These are phyloP conservation scores for Kurtzmaniella cleridarum DNA, from an alignment of 805 yeast genomes.

Conservation along the genomic window DNA sequence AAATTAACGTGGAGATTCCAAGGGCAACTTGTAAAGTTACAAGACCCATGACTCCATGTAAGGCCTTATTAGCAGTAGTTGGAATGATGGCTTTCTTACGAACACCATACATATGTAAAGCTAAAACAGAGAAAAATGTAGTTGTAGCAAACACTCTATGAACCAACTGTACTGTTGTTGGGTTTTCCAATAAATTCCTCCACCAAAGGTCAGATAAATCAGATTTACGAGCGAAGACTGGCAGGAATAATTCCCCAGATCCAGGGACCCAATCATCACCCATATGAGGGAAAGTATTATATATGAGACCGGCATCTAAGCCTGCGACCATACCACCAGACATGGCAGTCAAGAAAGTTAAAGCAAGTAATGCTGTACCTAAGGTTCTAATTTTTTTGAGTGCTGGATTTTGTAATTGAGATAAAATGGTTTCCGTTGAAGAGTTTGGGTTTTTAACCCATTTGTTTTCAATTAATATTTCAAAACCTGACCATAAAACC, in stretches of 20 bases:
- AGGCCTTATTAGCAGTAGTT: constrained; percentile 46
- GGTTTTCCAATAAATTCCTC: constrained; percentile 93
- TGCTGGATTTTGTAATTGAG: constrained; percentile 56
- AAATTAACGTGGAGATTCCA: constrained; percentile 82
- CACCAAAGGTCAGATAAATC: constrained; percentile 76
- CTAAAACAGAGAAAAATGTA: constrained; percentile 68
- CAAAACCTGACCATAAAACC: constrained; percentile 86
- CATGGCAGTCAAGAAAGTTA: constrained; percentile 89
- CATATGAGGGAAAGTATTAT: constrained; percentile 96
- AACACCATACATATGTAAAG: constrained; percentile 62
- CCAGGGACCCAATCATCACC: constrained; percentile 80
- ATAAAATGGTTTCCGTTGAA: constrained; percentile 47
- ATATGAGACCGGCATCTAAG: constrained; percentile 92
- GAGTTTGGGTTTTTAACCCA: constrained; percentile 54
- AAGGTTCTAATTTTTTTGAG: constrained; percentile 52
- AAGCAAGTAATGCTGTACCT: constrained; percentile 51
- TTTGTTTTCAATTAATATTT: constrained; percentile 66
- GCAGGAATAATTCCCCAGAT: constrained; percentile 69
- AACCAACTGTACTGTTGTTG: constrained; percentile 88
- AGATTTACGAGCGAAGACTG: constrained; percentile 58
- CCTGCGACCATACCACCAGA: constrained; percentile 99
- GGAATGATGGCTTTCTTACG: constrained; percentile 52
- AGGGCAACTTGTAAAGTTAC: constrained; percentile 77
- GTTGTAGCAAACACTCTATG: constrained; percentile 84
- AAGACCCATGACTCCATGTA: constrained; percentile 74